phyloP scores from a whole-genome alignment of 2,329 filamentous ascomycete genomes.

The Periconia macrospinosa region DNA sequence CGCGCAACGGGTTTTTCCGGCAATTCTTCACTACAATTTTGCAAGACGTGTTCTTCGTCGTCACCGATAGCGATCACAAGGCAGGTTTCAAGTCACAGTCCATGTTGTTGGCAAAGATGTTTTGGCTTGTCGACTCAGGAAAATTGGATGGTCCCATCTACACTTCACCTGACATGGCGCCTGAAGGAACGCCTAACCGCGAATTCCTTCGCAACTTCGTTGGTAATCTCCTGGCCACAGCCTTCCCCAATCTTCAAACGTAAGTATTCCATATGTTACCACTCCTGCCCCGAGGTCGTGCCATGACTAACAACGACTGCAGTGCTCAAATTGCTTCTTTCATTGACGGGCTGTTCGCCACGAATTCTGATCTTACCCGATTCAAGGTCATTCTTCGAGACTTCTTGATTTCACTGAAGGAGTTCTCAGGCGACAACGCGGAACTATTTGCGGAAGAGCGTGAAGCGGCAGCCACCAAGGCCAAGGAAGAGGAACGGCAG shows the following conservation, averaged over 20 bases:
- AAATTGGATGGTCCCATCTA: constrained; percentile 96
- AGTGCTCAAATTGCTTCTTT: constrained; percentile 87
- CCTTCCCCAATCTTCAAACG: constrained; percentile 91
- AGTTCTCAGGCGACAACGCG: constrained; percentile 93
- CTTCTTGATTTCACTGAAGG: constrained; percentile 95
- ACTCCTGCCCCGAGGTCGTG: not conserved
- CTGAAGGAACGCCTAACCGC: constrained; percentile 80
- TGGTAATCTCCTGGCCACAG: constrained; percentile 78
- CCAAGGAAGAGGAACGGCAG: constrained; percentile 85
- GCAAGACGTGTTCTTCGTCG: constrained; percentile 97
- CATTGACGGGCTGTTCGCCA: constrained; percentile 83
- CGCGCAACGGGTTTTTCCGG: constrained; percentile 94
- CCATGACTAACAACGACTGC: constrained; percentile 30
- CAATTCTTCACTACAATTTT: constrained; percentile 95
- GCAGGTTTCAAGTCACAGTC: constrained; percentile 98
- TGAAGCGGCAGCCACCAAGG: constrained; percentile 85
- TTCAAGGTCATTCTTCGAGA: constrained; percentile 96
- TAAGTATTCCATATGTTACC: constrained; percentile 55
- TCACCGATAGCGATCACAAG: constrained; percentile 98
- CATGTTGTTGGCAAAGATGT: constrained; percentile 89
- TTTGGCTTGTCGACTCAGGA: constrained; percentile 87
- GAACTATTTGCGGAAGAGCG: constrained; percentile 94
- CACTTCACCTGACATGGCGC: constrained; percentile 73
- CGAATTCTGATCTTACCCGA: constrained; percentile 86
- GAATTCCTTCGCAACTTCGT: constrained; percentile 92